Evolutionary conservation across 352 stramenopile species (phyloP).

Genomic region (Plasmopara viticola): DNA sequence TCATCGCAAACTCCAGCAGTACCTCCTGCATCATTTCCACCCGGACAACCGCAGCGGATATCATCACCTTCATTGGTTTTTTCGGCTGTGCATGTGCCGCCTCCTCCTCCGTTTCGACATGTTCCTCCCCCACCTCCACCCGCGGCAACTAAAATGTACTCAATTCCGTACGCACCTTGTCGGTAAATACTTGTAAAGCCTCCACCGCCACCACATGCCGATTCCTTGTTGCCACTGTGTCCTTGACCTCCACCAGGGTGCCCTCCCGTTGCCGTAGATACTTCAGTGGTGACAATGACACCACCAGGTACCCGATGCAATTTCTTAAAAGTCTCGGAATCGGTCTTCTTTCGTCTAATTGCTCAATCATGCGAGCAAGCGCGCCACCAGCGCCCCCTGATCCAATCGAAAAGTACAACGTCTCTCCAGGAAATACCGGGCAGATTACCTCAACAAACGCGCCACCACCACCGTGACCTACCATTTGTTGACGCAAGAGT

Average conservation of each 20-base stretch:
- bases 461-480: constrained; percentile 54
- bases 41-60: constrained; percentile 39
- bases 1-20: constrained; percentile 44
- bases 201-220: constrained; percentile 54
- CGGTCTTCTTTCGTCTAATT: constrained; percentile 13
- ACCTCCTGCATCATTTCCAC: constrained; percentile 34
- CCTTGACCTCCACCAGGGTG: constrained; percentile 46
- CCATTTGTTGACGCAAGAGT: constrained; percentile 37
- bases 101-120: constrained; percentile 52
- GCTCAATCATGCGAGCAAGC: constrained; percentile 38
- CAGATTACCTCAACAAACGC: constrained; percentile 61
- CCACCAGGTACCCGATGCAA: constrained; percentile 15
- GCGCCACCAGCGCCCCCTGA: constrained; percentile 38
- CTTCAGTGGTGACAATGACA: constrained; percentile 33
- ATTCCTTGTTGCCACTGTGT: constrained; percentile 65
- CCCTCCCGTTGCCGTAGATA: constrained; percentile 39
- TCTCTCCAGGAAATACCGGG: constrained; percentile 60
- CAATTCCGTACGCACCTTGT: constrained; percentile 51
- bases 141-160: constrained; percentile 61
- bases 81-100: constrained; percentile 20
- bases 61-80: constrained; percentile 38
- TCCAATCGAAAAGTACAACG: constrained; percentile 52
- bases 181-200: constrained; percentile 70
- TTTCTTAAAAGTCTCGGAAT: constrained; percentile 9
- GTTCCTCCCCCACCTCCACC: constrained; percentile 64